A percentile compares a stretch with the other conserved stretches of the same genome.
Evolutionary conservation across 2,329 filamentous ascomycete genomes (phyloP).

Genomic region (Emmonsiellopsis sp.): DNA sequence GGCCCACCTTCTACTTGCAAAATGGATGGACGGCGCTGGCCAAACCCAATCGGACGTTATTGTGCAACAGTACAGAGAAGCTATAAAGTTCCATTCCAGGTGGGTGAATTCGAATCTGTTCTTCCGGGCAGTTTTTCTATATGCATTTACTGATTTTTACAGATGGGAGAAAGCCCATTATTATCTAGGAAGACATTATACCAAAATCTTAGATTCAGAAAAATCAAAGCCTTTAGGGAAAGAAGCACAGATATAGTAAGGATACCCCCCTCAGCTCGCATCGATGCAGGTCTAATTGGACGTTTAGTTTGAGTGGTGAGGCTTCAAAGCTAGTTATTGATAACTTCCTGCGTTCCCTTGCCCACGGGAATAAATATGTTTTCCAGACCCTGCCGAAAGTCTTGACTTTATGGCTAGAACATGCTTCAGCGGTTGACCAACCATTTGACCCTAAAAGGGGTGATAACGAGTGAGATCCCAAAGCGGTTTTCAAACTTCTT

Average conservation of each 20-base stretch:
- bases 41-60: conserved; percentile 79
- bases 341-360: conserved; percentile 80
- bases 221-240: conserved; percentile 66
- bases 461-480: conserved; percentile 31
- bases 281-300: background rate
- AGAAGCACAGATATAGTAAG: conserved; percentile 61
- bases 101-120: conserved; percentile 7
- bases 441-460: conserved; percentile 43
- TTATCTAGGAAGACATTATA: conserved; percentile 93
- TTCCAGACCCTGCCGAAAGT: conserved; percentile 90
- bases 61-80: conserved; percentile 72
- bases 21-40: conserved; percentile 93
- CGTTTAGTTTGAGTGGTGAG: conserved; percentile 60
- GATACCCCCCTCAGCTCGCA: background rate
- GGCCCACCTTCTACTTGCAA: conserved; percentile 81
- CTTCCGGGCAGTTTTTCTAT: background rate
- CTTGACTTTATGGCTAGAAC: conserved; percentile 87
- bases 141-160: conserved; percentile 6
- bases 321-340: conserved; percentile 82
- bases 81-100: conserved; percentile 40
- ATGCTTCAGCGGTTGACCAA: conserved; percentile 67
- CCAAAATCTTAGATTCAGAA: conserved; percentile 87
- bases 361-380: conserved; percentile 87
- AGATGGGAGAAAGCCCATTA: conserved; percentile 97
- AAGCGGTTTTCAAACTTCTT: conserved; percentile 1